Conservation (phyloP, 192 early-diverging fungal species). For the Coemansia sp. region DNA sequence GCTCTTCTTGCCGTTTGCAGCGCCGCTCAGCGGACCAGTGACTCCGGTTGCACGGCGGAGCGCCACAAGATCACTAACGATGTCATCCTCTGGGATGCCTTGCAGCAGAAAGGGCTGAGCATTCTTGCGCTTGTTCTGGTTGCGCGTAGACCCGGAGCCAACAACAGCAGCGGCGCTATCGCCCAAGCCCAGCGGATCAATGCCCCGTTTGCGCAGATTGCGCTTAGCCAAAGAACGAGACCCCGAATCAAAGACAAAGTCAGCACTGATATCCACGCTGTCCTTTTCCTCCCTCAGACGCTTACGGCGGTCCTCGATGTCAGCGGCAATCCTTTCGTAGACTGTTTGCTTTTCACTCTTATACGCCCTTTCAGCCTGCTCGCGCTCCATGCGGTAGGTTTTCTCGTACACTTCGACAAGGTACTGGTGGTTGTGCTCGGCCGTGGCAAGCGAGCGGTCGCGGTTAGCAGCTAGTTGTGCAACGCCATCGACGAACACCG, state of each 20-base stretch:
- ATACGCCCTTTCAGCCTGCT: conserved; percentile 65
- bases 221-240: conserved; percentile 54
- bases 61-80: conserved; percentile 40
- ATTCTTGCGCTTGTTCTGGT: conserved; percentile 51
- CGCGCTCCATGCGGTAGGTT: conserved; percentile 30
- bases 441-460: conserved; percentile 71
- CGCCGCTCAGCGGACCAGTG: conserved; percentile 35
- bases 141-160: conserved; percentile 11
- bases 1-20: conserved; percentile 39
- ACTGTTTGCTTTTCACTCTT: conserved; percentile 67
- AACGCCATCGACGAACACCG: conserved; percentile 66
- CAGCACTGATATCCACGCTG: conserved; percentile 72
- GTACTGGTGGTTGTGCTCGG: conserved; percentile 57
- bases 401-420: conserved; percentile 36
- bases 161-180: conserved; percentile 6
- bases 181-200: conserved; percentile 40
- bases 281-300: conserved; percentile 84
- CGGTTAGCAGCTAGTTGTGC: conserved; percentile 60
- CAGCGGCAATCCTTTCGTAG: conserved; percentile 70
- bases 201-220: conserved; percentile 60
- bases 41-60: conserved; percentile 47
- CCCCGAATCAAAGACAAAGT: conserved; percentile 45
- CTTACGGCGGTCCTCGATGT: conserved; percentile 73
- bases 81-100: conserved; percentile 45
- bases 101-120: conserved; percentile 32